A percentile compares a stretch with the other conserved stretches of the same genome.
Conservation (phyloP, 148 eudicot genomes). For the Simmondsia chinensis region DNA sequence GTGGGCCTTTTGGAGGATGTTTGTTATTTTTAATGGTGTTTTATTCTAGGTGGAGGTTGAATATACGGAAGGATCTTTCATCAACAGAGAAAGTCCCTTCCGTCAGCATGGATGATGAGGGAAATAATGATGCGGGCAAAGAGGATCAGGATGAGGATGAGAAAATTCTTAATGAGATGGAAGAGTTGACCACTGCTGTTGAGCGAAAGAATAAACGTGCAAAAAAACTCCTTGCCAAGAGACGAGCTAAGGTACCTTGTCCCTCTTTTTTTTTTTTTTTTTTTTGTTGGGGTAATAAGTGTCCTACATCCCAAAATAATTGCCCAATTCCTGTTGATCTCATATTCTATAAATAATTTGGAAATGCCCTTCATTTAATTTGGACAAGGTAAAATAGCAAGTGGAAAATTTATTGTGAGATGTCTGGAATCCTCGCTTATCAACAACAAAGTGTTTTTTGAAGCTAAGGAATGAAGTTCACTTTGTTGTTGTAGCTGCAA, state of each 20-base stretch:
- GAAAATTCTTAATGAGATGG: slow-evolving; percentile 72
- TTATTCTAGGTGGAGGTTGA: slow-evolving; percentile 93
- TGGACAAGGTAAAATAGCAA: no score
- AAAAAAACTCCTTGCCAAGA: slow-evolving; percentile 56
- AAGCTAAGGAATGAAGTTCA: no score
- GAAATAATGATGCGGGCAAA: slow-evolving; percentile 16
- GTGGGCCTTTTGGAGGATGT: not conserved
- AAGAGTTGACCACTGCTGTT: slow-evolving; percentile 60
- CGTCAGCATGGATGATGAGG: slow-evolving; percentile 19
- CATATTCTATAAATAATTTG: no score
- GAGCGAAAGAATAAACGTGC: slow-evolving; percentile 70
- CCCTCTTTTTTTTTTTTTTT: not conserved
- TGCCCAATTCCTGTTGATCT: no score
- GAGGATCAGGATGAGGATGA: slow-evolving; percentile 55
- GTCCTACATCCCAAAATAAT: no score
- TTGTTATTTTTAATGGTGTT: not conserved
- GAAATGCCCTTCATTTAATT: no score
- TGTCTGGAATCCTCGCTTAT: no score
- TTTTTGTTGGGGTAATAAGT: no score
- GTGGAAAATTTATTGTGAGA: no score
- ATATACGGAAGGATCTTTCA: slow-evolving; percentile 62
- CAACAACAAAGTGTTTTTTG: no score
- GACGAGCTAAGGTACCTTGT: slow-evolving; percentile 58
- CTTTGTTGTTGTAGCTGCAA: no score
- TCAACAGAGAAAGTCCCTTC: slow-evolving; percentile 26